Conservation (phyloP, 768 basidiomycete genomes). For the Xanthoconium purpureum region DNA sequence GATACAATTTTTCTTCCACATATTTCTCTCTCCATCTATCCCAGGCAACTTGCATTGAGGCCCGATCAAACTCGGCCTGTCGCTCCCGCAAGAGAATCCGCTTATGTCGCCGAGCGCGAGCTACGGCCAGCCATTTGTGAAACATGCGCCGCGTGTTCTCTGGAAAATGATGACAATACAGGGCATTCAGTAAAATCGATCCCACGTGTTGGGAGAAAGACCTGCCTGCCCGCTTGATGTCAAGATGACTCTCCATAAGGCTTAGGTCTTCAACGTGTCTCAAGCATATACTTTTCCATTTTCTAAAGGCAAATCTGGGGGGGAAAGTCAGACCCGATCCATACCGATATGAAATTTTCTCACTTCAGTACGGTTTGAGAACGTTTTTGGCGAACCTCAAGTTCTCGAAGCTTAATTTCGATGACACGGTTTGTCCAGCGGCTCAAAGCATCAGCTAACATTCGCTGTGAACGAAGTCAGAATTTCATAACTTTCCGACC, state of each 20-base stretch:
- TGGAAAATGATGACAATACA: conserved; percentile 26
- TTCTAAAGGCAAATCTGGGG: conserved; percentile 54
- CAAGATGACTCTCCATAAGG: conserved; percentile 81
- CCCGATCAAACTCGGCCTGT: conserved; percentile 59
- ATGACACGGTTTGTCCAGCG: conserved; percentile 75
- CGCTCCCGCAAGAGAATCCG: conserved; percentile 56
- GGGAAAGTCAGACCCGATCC: conserved; percentile 18
- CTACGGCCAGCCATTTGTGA: conserved; percentile 61
- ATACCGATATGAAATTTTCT: conserved; percentile 3
- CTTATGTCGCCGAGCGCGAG: conserved; percentile 60
- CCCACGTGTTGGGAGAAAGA: not conserved
- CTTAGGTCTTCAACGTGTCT: conserved; percentile 70
- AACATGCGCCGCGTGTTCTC: conserved; percentile 69
- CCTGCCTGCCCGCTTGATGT: conserved; percentile 76
- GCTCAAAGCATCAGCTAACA: conserved; percentile 44
- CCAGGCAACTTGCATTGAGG: conserved; percentile 57
- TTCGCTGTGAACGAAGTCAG: conserved; percentile 41
- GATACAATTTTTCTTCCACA: conserved; percentile 59
- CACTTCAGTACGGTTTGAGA: conserved; percentile 40
- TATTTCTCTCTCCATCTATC: conserved; percentile 79
- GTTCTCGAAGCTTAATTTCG: conserved; percentile 66
- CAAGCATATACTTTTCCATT: conserved; percentile 62
- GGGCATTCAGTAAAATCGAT: not conserved
- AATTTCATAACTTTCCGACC: not conserved
- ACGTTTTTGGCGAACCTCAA: conserved; percentile 55